phyloP scores from a whole-genome alignment of 2,329 filamentous ascomycete species.

The Escovopsis sp. region DNA sequence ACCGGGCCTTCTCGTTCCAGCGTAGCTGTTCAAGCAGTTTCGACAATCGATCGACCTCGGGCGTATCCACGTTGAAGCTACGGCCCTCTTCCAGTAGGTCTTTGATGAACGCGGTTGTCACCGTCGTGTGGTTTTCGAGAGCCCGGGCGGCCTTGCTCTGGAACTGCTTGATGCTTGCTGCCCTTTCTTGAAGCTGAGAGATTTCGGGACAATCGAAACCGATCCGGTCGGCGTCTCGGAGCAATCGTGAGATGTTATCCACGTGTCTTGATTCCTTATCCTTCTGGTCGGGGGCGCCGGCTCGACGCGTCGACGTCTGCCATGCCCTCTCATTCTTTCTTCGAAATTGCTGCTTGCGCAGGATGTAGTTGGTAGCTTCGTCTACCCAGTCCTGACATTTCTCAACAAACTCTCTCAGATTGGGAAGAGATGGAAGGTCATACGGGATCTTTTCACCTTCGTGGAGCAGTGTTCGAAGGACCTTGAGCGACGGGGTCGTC shows the following conservation, averaged over 20 bases:
- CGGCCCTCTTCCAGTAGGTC: conserved; percentile 83
- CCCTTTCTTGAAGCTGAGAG: conserved; percentile 67
- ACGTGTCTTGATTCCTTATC: conserved; percentile 77
- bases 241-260: conserved; percentile 72
- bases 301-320: conserved; percentile 58
- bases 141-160: conserved; percentile 60
- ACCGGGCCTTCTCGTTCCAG: conserved; percentile 70
- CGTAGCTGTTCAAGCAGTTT: conserved; percentile 70
- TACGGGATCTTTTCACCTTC: conserved; percentile 96
- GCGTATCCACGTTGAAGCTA: conserved; percentile 80
- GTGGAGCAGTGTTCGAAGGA: conserved; percentile 66
- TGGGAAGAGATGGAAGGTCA: conserved; percentile 66
- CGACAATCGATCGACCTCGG: conserved; percentile 72
- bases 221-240: conserved; percentile 70
- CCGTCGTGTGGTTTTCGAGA: conserved; percentile 49
- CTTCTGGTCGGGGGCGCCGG: conserved; percentile 52
- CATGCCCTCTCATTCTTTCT: conserved; percentile 86
- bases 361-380: conserved; percentile 89
- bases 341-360: conserved; percentile 92
- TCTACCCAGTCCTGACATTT: conserved; percentile 97
- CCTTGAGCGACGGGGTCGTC: conserved; percentile 71
- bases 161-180: conserved; percentile 71
- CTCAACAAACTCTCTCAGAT: conserved; percentile 80
- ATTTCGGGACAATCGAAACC: conserved; percentile 94
- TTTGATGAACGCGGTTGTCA: conserved; percentile 63